A percentile compares a stretch with the other conserved stretches of the same genome.
phyloP scores from a whole-genome alignment of 148 eudicot genomes.

The Camellia granthamiana region DNA sequence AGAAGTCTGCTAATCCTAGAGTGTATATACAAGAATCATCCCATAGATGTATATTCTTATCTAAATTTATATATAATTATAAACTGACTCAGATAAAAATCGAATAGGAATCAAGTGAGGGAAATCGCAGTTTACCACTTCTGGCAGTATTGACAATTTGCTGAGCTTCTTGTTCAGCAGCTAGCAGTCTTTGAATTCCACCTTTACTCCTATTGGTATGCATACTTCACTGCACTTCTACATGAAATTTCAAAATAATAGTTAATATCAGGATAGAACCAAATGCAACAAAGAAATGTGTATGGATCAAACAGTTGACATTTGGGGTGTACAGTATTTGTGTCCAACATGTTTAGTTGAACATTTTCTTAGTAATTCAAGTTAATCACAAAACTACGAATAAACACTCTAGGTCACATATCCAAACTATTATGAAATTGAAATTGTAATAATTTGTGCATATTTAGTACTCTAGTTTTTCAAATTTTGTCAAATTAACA shows the following conservation, averaged over 20 bases:
- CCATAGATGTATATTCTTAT: background rate
- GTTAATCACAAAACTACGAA: too few relatives aligned
- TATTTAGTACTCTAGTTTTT: too few relatives aligned
- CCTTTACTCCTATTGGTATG: conserved; percentile 7
- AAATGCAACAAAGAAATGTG: background rate
- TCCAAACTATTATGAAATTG: too few relatives aligned
- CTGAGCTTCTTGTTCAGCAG: conserved; percentile 26
- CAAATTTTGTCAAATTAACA: too few relatives aligned
- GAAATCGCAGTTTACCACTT: conserved; percentile 13
- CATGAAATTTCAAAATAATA: background rate
- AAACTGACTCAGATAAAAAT: background rate
- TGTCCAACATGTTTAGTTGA: too few relatives aligned
- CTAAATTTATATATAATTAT: background rate
- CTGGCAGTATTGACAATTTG: conserved; percentile 18
- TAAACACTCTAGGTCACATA: too few relatives aligned
- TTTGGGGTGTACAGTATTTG: too few relatives aligned
- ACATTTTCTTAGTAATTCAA: too few relatives aligned
- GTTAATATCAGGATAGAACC: background rate
- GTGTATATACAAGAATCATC: background rate
- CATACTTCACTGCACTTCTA: conserved; percentile 15
- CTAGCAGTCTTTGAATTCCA: conserved; percentile 19
- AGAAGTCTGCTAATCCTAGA: background rate
- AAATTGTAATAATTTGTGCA: too few relatives aligned
- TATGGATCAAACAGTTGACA: too few relatives aligned
- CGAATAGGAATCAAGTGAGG: background rate